phyloP scores from a whole-genome alignment of 495 filamentous ascomycete species.

The Penicillium dipodomyicola region DNA sequence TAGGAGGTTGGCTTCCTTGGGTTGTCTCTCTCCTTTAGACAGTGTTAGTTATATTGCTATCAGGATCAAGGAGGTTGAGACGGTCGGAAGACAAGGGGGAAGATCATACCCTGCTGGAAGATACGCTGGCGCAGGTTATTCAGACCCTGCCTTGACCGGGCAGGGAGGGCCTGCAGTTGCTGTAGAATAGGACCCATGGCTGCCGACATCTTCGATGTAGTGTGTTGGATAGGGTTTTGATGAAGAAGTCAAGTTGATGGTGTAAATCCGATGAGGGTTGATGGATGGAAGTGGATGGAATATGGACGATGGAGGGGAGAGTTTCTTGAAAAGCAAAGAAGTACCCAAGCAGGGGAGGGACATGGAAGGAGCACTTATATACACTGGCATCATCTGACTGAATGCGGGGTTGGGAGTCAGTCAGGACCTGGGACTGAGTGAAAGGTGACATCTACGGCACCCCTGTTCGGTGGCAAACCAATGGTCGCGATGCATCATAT shows the following conservation, averaged over 20 bases:
- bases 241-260: conserved; percentile 7
- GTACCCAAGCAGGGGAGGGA: neutral
- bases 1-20: conserved; percentile 33
- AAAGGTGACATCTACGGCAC: conserved; percentile 24
- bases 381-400: conserved; percentile 26
- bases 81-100: neutral
- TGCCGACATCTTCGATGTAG: conserved; percentile 25
- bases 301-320: conserved; percentile 7
- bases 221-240: conserved; percentile 1
- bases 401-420: conserved; percentile 27
- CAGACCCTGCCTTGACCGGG: conserved; percentile 30
- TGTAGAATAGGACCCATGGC: conserved; percentile 25
- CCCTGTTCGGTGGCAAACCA: conserved; percentile 20
- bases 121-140: conserved; percentile 30
- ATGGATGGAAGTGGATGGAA: conserved; percentile 2
- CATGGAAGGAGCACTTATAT: conserved; percentile 17
- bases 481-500: conserved; percentile 1
- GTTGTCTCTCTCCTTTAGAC: conserved; percentile 29
- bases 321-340: conserved; percentile 5
- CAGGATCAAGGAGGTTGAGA: neutral
- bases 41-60: conserved; percentile 11
- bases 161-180: conserved; percentile 26
- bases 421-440: conserved; percentile 12
- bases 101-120: conserved; percentile 33
- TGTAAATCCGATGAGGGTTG: conserved; percentile 8